phyloP scores from a whole-genome alignment of 2,329 filamentous ascomycete genomes.

The Claviceps sorghi region DNA sequence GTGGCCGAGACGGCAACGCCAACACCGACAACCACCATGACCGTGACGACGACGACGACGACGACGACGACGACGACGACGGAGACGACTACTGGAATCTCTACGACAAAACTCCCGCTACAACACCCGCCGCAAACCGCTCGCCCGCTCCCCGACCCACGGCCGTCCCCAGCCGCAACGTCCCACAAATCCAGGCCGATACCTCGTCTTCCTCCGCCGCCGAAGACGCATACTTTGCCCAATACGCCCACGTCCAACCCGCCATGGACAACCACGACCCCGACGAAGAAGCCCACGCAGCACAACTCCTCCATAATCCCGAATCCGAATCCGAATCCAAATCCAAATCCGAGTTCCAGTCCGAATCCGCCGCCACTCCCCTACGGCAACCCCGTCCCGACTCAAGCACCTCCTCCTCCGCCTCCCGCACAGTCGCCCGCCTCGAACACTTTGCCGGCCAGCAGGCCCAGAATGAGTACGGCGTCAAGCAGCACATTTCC shows the following conservation, averaged over 20 bases:
- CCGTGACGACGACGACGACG: neutral
- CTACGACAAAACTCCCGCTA: constrained; percentile 57
- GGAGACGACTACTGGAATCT: constrained; percentile 63
- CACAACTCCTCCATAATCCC: constrained; percentile 19
- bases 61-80: constrained; percentile 25
- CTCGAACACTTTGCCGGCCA: constrained; percentile 41
- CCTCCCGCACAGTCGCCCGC: constrained; percentile 44
- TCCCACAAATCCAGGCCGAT: neutral
- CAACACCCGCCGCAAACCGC: constrained; percentile 45
- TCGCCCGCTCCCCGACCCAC: constrained; percentile 43
- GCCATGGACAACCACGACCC: constrained; percentile 70
- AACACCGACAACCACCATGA: constrained; percentile 32
- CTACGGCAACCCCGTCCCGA: constrained; percentile 42
- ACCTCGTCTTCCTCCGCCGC: constrained; percentile 4
- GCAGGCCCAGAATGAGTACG: constrained; percentile 52
- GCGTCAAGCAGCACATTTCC: constrained; percentile 65
- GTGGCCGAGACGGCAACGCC: neutral
- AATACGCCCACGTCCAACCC: constrained; percentile 65
- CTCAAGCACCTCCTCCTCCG: constrained; percentile 43
- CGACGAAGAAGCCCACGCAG: constrained; percentile 42
- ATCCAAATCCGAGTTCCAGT: constrained; percentile 10
- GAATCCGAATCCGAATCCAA: neutral
- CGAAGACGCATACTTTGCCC: constrained; percentile 61
- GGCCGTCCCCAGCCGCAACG: neutral
- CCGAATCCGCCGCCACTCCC: neutral